Evolutionary conservation across 371 early-diverging fungal genomes (phyloP).

Genomic region (Syncephalastrum sp.): DNA sequence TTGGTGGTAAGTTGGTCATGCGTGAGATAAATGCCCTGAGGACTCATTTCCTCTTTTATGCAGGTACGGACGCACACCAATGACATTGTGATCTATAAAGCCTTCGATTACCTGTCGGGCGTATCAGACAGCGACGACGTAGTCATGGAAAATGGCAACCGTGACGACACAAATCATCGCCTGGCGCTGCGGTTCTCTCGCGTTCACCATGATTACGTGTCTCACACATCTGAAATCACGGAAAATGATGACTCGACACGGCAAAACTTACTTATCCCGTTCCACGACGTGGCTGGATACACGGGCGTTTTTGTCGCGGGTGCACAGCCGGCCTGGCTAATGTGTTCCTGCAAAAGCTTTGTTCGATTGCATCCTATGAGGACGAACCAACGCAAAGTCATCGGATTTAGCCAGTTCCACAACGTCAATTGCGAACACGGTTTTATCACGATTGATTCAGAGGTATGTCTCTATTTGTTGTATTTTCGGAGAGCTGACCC

Average conservation of each 20-base stretch:
- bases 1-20: conserved; percentile 55
- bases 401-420: conserved; percentile 80
- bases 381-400: conserved; percentile 56
- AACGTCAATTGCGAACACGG: conserved; percentile 81
- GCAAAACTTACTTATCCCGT: conserved; percentile 51
- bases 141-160: neutral
- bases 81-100: conserved; percentile 77
- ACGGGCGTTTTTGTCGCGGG: conserved; percentile 90
- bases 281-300: conserved; percentile 73
- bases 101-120: conserved; percentile 51
- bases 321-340: conserved; percentile 76
- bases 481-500: too few relatives aligned
- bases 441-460: conserved; percentile 66
- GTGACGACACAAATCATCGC: conserved; percentile 39
- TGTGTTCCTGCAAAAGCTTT: conserved; percentile 66
- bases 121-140: conserved; percentile 19
- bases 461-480: conserved; percentile 27
- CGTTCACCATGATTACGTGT: conserved; percentile 67
- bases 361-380: conserved; percentile 83
- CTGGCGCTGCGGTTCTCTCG: conserved; percentile 74
- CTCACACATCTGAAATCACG: conserved; percentile 42
- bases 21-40: neutral
- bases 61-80: conserved; percentile 66
- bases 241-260: conserved; percentile 8
- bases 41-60: conserved; percentile 2